Base-by-base conservation (phyloP, 257 asterid species). In the Rhazya stricta region DNA sequence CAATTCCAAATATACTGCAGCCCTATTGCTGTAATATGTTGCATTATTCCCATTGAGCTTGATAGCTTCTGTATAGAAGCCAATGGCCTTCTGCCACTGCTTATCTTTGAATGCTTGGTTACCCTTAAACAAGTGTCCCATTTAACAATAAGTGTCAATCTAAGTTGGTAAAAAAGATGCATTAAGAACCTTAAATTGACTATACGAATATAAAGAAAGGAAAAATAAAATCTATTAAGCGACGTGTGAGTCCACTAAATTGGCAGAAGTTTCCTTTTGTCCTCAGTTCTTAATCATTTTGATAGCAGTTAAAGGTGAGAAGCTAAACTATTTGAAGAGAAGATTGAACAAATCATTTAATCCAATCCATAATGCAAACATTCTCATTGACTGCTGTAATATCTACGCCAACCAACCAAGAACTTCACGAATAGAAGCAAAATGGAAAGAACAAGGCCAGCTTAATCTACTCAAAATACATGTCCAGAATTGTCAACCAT, bases 51-150 rank as follows among this genome's bases (percentile, higher is more conserved):
- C 76, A 81, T 91, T 92, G 78, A 92, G 91, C 79, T 89, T 95
- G 88, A 95, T 88, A 70, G 99, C 99, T 79, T 95, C 99, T 27
- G 94, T 75, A 79, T 95, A 95, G 87, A 80, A 91, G 72, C 91
- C 97, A 69, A 91, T 78, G 37, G 99, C 99, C 85, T 86, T 88
- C 81, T 79, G 98, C 96, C 93, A 92, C 71, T 92, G 98, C 72
- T 81, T 95, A 45, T 88, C 96, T 85, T 95, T 92, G 79, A 84
- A 95, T 66, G 99, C 97, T 87, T 91, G 97, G 77, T 95, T 95
- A 73, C 99, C 99, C 99, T 91, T 75, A 51, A 67, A 72, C 6
- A 68, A 48, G 60, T 42, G 19, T n/a, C 36, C 48, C 54, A 16
- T 45, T 42, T 30, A 71, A 19, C 41, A 32, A 37, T 37, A 37